These are phyloP conservation scores for Hypoxylon sp. DNA, from an alignment of 2,329 filamentous ascomycete species.

Conservation along the genomic window DNA sequence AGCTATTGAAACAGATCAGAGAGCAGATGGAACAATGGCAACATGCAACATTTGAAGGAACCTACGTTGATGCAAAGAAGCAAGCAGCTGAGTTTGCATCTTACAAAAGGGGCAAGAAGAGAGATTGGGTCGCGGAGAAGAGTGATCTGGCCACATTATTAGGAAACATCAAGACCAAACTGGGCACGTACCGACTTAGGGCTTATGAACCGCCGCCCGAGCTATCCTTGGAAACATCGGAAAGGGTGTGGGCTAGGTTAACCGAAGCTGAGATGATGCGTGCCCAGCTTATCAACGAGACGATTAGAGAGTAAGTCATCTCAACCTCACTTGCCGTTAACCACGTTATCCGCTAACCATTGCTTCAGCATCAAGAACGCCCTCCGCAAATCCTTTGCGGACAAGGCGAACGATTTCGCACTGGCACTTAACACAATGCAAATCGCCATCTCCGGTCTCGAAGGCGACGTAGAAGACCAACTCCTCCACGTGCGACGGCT, in stretches of 20 bases:
- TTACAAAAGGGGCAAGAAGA: conserved; percentile 94
- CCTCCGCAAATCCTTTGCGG: conserved; percentile 91
- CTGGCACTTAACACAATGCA: conserved; percentile 95
- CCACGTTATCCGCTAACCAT: conserved; percentile 35
- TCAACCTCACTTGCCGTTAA: neutral
- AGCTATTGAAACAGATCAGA: conserved; percentile 80
- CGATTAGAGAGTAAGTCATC: conserved; percentile 84
- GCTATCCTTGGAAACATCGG: conserved; percentile 84
- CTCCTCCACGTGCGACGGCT: conserved; percentile 87
- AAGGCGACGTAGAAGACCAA: conserved; percentile 97
- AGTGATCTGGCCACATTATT: conserved; percentile 92
- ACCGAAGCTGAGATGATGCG: conserved; percentile 88
- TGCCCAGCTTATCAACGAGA: conserved; percentile 97
- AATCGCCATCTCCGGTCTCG: conserved; percentile 93
- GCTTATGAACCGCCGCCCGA: conserved; percentile 92
- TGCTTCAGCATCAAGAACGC: conserved; percentile 88
- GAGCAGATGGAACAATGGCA: conserved; percentile 84
- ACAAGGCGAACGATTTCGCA: conserved; percentile 98
- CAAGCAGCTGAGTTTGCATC: conserved; percentile 85
- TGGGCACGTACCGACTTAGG: conserved; percentile 92
- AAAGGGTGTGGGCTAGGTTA: conserved; percentile 84
- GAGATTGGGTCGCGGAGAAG: conserved; percentile 97
- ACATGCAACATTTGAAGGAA: conserved; percentile 86
- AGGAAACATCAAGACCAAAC: conserved; percentile 98
- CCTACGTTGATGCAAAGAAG: conserved; percentile 91